Base-by-base conservation (phyloP, 176 grass and related monocot species). In the Cenchrus purpureus region DNA sequence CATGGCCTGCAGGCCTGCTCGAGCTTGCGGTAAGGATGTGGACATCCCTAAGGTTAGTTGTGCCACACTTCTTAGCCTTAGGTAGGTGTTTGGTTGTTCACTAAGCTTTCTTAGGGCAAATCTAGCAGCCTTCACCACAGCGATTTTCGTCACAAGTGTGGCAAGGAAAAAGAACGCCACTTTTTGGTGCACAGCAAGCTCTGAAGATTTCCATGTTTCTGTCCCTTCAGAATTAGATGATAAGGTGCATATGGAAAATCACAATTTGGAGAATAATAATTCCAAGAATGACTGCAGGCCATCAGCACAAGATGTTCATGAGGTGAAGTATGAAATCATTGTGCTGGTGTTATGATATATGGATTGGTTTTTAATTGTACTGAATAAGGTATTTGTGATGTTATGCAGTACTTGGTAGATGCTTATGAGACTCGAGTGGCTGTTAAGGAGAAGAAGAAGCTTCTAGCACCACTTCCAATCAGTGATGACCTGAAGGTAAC, bases 291-390 rank as follows among this genome's bases (percentile, higher is more conserved):
- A 89, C 80, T 76, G 65, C 84, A 95, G 80, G 86, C 97, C 93
- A 89, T 95, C 97, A 87, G 74, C 97, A 94, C 92, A 94, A 76
- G 91, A 99, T 86, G 91, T 99, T 84, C 97, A 99, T 62, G 97
- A 99, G 97, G 97, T 90, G 82, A 86, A 42, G 75, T 50, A 79
- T 90, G 79, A 90, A 78, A 83, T 31, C 28, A 83, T 7, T 63
- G 61, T 83, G 84, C 74, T 83, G 60, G 20, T 87, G 59, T 83
- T 87, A 74, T 68, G 29, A 68, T 34, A 32, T 74, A 14, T 74
- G 8, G 5, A 22, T 68, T 53, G 31, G 3, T 46, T 60, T 87
- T 68, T 25, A 32, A 66, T n/a, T 79, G 51, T 74, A 73, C 4
- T 10, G 57, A 83, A 61, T 87, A 79, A 74, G 86, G 72, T 86